Evolutionary conservation across 1,284 basidiomycete genomes (phyloP).

Genomic region (Meira miltonrushii): DNA sequence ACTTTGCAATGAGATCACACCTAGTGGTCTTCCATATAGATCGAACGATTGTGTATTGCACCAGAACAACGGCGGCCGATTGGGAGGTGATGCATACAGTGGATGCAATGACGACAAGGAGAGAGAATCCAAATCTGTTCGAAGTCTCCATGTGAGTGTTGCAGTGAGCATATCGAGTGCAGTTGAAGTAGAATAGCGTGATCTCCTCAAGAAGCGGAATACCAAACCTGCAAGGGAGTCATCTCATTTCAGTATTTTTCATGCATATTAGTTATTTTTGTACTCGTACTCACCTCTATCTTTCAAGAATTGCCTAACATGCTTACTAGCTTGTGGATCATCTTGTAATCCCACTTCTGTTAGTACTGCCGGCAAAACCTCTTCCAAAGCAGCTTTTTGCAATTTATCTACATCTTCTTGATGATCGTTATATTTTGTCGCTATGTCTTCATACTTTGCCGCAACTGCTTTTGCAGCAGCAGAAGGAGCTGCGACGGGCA

Average conservation of each 20-base stretch:
- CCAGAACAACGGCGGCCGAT: conserved; percentile 46
- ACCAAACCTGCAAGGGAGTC: conserved; percentile 21
- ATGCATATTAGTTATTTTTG: background rate
- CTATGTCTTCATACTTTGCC: conserved; percentile 29
- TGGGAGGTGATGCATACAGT: conserved; percentile 34
- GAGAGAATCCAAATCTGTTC: conserved; percentile 37
- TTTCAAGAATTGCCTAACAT: conserved; percentile 1
- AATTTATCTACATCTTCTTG: conserved; percentile 14
- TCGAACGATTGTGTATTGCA: conserved; percentile 38
- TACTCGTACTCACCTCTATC: conserved; percentile 13
- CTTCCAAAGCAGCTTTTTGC: conserved; percentile 16
- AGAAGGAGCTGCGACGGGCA: conserved; percentile 5
- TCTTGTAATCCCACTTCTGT: conserved; percentile 13
- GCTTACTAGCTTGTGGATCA: conserved; percentile 6
- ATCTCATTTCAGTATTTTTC: too few species aligned
- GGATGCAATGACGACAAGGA: conserved; percentile 34
- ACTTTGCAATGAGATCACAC: conserved; percentile 38
- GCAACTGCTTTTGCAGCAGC: conserved; percentile 18
- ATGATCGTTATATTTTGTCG: conserved; percentile 18
- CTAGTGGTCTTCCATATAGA: conserved; percentile 39
- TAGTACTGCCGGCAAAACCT: conserved; percentile 21
- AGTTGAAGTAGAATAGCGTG: conserved; percentile 25
- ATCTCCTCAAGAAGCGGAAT: conserved; percentile 38
- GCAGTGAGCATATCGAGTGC: conserved; percentile 27
- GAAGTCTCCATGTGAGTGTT: conserved; percentile 37